These are phyloP conservation scores for Pseudogymnoascus verrucosus DNA, from an alignment of 2,329 filamentous ascomycete genomes.

Conservation along the genomic window DNA sequence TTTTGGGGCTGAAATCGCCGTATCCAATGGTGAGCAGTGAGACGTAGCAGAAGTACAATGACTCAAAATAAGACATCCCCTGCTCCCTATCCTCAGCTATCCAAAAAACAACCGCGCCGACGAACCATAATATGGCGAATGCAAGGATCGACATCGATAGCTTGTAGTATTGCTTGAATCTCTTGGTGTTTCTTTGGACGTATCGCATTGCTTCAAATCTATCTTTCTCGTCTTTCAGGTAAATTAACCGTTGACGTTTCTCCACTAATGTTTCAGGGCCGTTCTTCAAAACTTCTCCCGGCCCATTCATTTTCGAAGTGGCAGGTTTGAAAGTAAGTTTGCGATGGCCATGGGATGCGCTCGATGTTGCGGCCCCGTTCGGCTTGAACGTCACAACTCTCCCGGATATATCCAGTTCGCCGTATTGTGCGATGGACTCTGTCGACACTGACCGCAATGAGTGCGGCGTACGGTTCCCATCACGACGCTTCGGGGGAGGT, in stretches of 20 bases:
- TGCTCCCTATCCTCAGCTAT: conserved; percentile 45
- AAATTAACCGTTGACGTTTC: conserved; percentile 36
- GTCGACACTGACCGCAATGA: conserved; percentile 12
- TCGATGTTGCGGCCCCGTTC: neutral
- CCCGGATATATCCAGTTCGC: conserved; percentile 29
- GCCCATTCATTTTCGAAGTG: neutral
- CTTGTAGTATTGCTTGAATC: conserved; percentile 51
- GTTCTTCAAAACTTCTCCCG: neutral
- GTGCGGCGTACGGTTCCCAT: conserved; percentile 11
- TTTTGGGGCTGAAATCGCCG: conserved; percentile 56
- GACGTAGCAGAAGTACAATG: conserved; percentile 63
- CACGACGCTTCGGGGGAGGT: conserved; percentile 20
- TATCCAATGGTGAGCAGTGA: conserved; percentile 63
- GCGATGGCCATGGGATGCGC: neutral
- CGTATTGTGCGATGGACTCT: conserved; percentile 21
- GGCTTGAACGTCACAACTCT: conserved; percentile 23
- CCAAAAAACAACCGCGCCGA: conserved; percentile 60
- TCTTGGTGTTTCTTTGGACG: conserved; percentile 50
- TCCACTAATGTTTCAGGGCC: neutral
- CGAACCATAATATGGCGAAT: conserved; percentile 56
- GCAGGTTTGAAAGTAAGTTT: neutral
- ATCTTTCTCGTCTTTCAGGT: conserved; percentile 51
- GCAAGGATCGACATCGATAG: conserved; percentile 48
- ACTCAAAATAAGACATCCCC: conserved; percentile 52
- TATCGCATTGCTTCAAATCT: conserved; percentile 58